These are phyloP conservation scores for Sphaerostilbella broomeana DNA, from an alignment of 2,329 filamentous ascomycete species.

Conservation along the genomic window DNA sequence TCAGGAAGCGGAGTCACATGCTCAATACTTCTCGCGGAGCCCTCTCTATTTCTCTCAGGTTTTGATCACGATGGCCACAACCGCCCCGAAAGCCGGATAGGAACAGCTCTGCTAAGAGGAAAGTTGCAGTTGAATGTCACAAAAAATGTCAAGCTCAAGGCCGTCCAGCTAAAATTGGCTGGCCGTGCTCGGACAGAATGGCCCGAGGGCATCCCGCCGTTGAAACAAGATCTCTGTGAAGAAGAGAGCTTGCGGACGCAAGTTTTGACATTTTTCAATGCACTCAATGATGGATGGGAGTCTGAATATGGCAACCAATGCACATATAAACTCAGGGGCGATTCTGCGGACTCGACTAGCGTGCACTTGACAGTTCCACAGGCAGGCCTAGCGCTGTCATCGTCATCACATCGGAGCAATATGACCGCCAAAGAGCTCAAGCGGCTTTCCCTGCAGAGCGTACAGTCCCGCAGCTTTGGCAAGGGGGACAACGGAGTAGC, in stretches of 20 bases:
- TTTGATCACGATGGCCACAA: constrained; percentile 64
- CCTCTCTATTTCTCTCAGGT: constrained; percentile 71
- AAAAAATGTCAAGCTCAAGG: constrained; percentile 90
- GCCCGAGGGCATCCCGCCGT: constrained; percentile 90
- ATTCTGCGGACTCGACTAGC: constrained; percentile 29
- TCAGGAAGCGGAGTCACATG: constrained; percentile 69
- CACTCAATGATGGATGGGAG: constrained; percentile 55
- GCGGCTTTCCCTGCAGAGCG: constrained; percentile 70
- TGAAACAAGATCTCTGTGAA: constrained; percentile 76
- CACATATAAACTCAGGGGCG: constrained; percentile 43
- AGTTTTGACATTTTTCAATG: constrained; percentile 88
- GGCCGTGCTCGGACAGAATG: constrained; percentile 87
- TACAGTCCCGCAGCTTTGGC: constrained; percentile 76
- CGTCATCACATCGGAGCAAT: constrained; percentile 21
- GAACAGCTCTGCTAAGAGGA: constrained; percentile 82
- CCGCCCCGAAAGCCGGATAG: constrained; percentile 45
- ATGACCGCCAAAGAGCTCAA: constrained; percentile 47
- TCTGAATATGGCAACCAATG: constrained; percentile 59
- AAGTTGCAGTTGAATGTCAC: constrained; percentile 74
- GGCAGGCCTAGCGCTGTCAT: constrained; percentile 16
- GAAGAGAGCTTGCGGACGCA: constrained; percentile 82
- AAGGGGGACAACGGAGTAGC: constrained; percentile 67
- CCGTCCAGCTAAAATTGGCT: constrained; percentile 77
- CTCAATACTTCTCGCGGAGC: constrained; percentile 69
- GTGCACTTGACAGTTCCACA: constrained; percentile 24